These are phyloP conservation scores for Oleoguttula mirabilis DNA, from an alignment of 495 filamentous ascomycete genomes.

Conservation along the genomic window DNA sequence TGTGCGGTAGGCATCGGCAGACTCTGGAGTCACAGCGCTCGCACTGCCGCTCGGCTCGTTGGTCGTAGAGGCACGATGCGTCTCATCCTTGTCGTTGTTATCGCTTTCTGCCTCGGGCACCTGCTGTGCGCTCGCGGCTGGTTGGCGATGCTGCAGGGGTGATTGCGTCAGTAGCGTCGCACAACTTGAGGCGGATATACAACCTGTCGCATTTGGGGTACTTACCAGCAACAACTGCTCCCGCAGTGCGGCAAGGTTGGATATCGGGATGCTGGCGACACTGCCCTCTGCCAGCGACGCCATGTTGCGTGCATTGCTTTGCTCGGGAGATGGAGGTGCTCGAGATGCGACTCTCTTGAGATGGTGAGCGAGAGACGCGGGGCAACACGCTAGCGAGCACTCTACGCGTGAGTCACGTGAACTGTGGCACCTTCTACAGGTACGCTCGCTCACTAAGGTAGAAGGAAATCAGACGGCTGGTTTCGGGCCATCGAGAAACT, in stretches of 20 bases:
- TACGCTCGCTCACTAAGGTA: too few relatives aligned
- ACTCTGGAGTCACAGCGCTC: constrained; percentile 5
- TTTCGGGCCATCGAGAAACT: too few relatives aligned
- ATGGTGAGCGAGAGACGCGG: too few relatives aligned
- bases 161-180: constrained; percentile 10
- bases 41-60: not conserved
- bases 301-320: too few relatives aligned
- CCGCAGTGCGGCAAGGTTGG: constrained; percentile 4
- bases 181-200: not conserved
- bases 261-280: constrained; percentile 9
- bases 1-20: constrained; percentile 4
- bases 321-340: too few relatives aligned
- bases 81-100: too few relatives aligned
- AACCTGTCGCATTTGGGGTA: not conserved
- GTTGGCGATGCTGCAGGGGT: constrained; percentile 11
- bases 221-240: constrained; percentile 12
- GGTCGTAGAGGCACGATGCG: not conserved
- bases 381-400: too few relatives aligned
- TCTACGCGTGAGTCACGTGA: too few relatives aligned
- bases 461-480: too few relatives aligned
- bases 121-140: not conserved
- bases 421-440: too few relatives aligned
- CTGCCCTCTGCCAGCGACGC: constrained; percentile 19
- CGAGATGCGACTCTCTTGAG: too few relatives aligned
- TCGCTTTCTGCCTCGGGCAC: constrained; percentile 1